A percentile compares a stretch with the other conserved stretches of the same genome.
Conservation (phyloP, 169 alveolate genomes). For the Plasmodium falciparum region DNA sequence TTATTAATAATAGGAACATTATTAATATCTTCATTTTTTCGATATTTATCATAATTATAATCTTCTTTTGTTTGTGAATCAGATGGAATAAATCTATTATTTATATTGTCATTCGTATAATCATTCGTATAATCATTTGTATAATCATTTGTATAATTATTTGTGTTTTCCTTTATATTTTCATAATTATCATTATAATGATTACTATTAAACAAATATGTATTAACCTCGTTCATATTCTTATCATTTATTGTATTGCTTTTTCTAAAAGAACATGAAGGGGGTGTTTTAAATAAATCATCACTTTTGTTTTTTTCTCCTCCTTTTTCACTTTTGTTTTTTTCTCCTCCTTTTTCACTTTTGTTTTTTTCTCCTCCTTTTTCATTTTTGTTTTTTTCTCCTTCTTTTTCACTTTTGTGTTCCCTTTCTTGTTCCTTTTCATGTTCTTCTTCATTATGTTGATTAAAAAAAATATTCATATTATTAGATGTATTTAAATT, state of each 20-base stretch:
- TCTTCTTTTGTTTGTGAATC: not conserved
- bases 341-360: not conserved
- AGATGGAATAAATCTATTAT: not conserved
- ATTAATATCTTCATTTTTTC: not conserved
- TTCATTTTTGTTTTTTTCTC: not conserved
- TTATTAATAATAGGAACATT: not conserved
- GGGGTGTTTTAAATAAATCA: not conserved
- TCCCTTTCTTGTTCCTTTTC: not conserved
- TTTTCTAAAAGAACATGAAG: not conserved
- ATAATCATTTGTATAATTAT: not conserved
- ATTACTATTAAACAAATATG: not conserved
- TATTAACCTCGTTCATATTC: not conserved
- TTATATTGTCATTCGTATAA: not conserved
- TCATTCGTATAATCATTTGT: not conserved
- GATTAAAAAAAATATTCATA: not conserved
- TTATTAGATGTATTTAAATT: too few species aligned
- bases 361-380: not conserved
- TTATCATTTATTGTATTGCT: not conserved
- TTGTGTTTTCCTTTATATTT: not conserved
- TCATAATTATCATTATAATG: constrained; percentile 3
- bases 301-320: not conserved
- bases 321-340: not conserved
- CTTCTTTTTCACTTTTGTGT: not conserved
- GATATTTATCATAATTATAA: not conserved
- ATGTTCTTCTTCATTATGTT: not conserved